Evolutionary conservation across 1,284 basidiomycete genomes (phyloP).

Genomic region (Leucoagaricus sp.): DNA sequence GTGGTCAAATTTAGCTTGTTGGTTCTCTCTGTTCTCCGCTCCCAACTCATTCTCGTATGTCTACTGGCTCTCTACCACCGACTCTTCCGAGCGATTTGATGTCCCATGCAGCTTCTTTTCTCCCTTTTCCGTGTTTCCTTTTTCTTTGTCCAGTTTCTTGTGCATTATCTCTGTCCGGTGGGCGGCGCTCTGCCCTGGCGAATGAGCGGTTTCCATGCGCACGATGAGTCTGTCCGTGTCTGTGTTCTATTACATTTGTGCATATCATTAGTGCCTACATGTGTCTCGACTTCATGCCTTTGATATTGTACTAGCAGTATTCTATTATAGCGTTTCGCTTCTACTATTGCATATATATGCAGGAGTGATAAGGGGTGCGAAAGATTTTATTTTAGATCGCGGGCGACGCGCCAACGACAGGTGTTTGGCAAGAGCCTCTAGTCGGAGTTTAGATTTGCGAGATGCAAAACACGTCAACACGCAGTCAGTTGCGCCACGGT

Average conservation of each 20-base stretch:
- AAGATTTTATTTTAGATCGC: neutral
- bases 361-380: too few relatives aligned
- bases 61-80: too few relatives aligned
- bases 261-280: neutral
- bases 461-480: constrained; percentile 28
- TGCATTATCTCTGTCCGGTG: neutral
- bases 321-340: constrained; percentile 3
- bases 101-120: neutral
- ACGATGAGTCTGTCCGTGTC: neutral
- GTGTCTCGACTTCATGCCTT: neutral
- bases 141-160: neutral
- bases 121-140: neutral
- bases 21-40: neutral
- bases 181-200: neutral
- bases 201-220: neutral
- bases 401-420: neutral
- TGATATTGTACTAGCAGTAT: constrained; percentile 12
- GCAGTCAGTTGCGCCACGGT: constrained; percentile 12
- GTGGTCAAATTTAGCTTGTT: too few relatives aligned
- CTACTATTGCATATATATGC: too few relatives aligned
- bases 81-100: too few relatives aligned
- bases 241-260: neutral
- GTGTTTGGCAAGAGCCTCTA: neutral
- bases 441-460: constrained; percentile 25
- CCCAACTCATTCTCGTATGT: too few relatives aligned